Percentiles rank a stretch among this genome's conserved stretches.
These are phyloP conservation scores for Geoglossum cookeanum DNA, from an alignment of 2,329 filamentous ascomycete genomes.

Conservation along the genomic window DNA sequence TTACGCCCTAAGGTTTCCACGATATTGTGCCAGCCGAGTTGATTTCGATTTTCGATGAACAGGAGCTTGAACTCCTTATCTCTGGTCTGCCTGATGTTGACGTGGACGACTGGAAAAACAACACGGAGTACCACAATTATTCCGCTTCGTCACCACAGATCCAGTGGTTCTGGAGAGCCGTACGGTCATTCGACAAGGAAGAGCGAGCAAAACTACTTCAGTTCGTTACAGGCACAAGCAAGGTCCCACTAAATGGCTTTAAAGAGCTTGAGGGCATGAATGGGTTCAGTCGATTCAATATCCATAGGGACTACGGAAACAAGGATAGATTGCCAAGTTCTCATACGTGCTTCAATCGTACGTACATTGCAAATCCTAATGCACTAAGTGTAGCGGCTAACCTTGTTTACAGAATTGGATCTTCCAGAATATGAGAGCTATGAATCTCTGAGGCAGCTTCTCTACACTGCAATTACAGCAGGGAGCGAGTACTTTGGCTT, in stretches of 20 bases:
- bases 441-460: slow-evolving; percentile 66
- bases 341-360: slow-evolving; percentile 98
- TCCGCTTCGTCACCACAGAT: slow-evolving; percentile 86
- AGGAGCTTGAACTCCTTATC: slow-evolving; percentile 89
- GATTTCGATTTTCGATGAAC: slow-evolving; percentile 95
- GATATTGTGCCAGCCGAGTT: slow-evolving; percentile 92
- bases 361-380: slow-evolving; percentile 26
- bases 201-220: slow-evolving; percentile 93
- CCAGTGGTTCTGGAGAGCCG: slow-evolving; percentile 98
- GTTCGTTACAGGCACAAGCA: slow-evolving; percentile 95
- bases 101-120: slow-evolving; percentile 97
- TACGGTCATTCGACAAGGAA: slow-evolving; percentile 96
- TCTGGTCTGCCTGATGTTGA: slow-evolving; percentile 95
- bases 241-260: slow-evolving; percentile 95
- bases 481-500: slow-evolving; percentile 97
- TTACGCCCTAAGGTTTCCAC: slow-evolving; percentile 52
- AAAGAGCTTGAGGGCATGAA: slow-evolving; percentile 99
- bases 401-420: slow-evolving; percentile 56
- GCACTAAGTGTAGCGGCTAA: slow-evolving; percentile 18
- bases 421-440: slow-evolving; percentile 97
- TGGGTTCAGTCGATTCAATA: slow-evolving; percentile 93
- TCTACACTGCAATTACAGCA: slow-evolving; percentile 93
- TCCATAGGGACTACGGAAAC: slow-evolving; percentile 91
- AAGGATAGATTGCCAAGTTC: slow-evolving; percentile 91
- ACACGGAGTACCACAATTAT: slow-evolving; percentile 98